Conservation (phyloP, 495 filamentous ascomycete species). For the Trichoderma reesei region DNA sequence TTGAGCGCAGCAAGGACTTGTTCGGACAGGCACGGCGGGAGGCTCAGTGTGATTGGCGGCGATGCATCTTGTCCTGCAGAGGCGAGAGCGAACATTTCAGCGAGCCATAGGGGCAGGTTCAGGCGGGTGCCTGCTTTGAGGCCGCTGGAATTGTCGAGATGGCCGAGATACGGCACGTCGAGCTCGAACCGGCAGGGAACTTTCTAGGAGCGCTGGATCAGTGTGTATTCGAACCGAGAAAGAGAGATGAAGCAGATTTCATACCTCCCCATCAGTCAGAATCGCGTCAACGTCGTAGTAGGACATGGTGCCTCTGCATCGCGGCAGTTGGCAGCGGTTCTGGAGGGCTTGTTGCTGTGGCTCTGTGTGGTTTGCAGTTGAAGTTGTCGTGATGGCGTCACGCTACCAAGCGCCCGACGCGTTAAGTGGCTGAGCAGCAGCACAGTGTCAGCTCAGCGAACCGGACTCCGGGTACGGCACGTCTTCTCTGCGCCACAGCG, state of each 20-base stretch:
- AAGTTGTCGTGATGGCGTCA: no score
- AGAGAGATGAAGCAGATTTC: slow-evolving; percentile 10
- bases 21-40: slow-evolving; percentile 66
- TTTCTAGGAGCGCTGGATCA: slow-evolving; percentile 49
- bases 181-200: slow-evolving; percentile 89
- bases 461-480: no score
- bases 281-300: slow-evolving; percentile 96
- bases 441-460: no score
- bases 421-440: no score
- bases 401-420: no score
- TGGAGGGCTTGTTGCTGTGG: not conserved
- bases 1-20: slow-evolving; percentile 85
- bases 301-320: slow-evolving; percentile 45
- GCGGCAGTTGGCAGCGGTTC: not conserved
- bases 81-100: slow-evolving; percentile 73
- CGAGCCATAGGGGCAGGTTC: slow-evolving; percentile 90
- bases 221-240: no score
- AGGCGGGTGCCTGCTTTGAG: slow-evolving; percentile 73
- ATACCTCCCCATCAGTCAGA: slow-evolving; percentile 81
- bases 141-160: slow-evolving; percentile 65
- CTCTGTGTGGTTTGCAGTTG: no score
- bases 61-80: slow-evolving; percentile 31
- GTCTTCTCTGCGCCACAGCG: no score
- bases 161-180: slow-evolving; percentile 75
- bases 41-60: slow-evolving; percentile 67